Evolutionary conservation across 164 flowering plant species (phyloP).

Genomic region (Santalum album): DNA sequence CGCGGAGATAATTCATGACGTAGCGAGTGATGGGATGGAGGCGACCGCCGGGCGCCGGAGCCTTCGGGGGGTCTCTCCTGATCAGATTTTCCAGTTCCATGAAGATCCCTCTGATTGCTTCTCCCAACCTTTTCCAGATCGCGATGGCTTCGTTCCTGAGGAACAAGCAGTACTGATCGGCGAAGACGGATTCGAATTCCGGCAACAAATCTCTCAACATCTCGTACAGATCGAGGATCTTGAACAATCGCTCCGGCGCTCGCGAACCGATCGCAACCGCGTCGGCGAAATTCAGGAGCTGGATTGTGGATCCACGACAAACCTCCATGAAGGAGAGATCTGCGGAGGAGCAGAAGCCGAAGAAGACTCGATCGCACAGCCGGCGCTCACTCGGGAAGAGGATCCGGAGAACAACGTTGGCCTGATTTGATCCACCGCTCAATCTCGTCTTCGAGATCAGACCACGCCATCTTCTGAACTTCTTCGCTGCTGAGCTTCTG

Average conservation of each 20-base stretch:
- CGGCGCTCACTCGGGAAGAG: conserved; percentile 85
- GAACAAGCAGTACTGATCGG: conserved; percentile 51
- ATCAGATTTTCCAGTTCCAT: conserved; percentile 88
- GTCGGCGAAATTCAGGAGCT: conserved; percentile 74
- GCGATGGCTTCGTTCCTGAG: conserved; percentile 61
- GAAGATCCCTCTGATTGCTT: conserved; percentile 73
- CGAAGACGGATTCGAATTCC: conserved; percentile 60
- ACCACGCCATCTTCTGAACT: conserved; percentile 62
- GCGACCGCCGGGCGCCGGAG: conserved; percentile 77
- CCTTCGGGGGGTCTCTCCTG: conserved; percentile 70
- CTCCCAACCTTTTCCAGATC: conserved; percentile 74
- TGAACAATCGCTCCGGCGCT: conserved; percentile 75
- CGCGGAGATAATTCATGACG: conserved; percentile 86
- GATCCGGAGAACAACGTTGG: conserved; percentile 46
- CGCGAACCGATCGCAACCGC: conserved; percentile 67
- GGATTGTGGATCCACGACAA: conserved; percentile 63
- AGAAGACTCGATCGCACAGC: conserved; percentile 72
- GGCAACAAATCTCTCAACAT: conserved; percentile 74
- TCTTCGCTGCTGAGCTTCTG: conserved; percentile 73
- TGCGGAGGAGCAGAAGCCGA: conserved; percentile 44
- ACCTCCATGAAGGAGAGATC: conserved; percentile 90
- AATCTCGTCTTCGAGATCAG: conserved; percentile 70
- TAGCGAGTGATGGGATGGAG: conserved; percentile 89
- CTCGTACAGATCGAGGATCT: conserved; percentile 71
- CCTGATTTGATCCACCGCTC: conserved; percentile 67